These are phyloP conservation scores for Mycogone perniciosa DNA, from an alignment of 2,329 filamentous ascomycete genomes.

Conservation along the genomic window DNA sequence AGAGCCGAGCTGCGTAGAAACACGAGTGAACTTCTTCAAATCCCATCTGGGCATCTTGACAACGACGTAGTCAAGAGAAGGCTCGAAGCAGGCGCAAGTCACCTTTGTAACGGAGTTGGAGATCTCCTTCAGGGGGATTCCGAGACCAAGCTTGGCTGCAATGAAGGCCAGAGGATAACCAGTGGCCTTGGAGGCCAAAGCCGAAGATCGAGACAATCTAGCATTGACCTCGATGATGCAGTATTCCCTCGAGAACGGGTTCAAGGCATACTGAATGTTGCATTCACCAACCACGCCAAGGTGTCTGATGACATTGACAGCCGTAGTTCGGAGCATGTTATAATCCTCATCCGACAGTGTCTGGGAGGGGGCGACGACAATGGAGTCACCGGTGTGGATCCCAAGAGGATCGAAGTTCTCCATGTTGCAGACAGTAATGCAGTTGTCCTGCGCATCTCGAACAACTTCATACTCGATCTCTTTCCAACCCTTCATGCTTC, in stretches of 20 bases:
- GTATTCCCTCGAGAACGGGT: constrained; percentile 92
- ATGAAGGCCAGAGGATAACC: constrained; percentile 95
- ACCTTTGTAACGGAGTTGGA: constrained; percentile 92
- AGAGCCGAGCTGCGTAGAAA: constrained; percentile 90
- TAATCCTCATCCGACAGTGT: constrained; percentile 97
- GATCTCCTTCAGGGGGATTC: constrained; percentile 93
- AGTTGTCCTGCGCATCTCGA: constrained; percentile 91
- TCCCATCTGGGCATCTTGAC: constrained; percentile 99
- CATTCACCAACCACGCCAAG: constrained; percentile 97
- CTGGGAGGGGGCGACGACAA: constrained; percentile 95
- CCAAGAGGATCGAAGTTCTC: constrained; percentile 98
- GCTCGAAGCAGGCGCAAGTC: constrained; percentile 96
- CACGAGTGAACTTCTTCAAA: constrained; percentile 95
- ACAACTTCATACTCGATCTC: constrained; percentile 99
- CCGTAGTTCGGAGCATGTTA: constrained; percentile 96
- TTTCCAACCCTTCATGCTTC: constrained; percentile 99
- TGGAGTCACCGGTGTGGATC: constrained; percentile 96
- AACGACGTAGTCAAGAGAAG: constrained; percentile 94
- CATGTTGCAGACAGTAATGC: constrained; percentile 99
- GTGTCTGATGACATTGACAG: constrained; percentile 94
- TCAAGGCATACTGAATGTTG: constrained; percentile 97
- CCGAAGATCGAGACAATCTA: constrained; percentile 88
- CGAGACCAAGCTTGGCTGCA: constrained; percentile 90
- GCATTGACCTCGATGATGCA: constrained; percentile 99
- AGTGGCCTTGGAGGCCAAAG: constrained; percentile 92